These are phyloP conservation scores for Ilyonectria mors-panacis DNA, from an alignment of 2,329 filamentous ascomycete species.

Conservation along the genomic window DNA sequence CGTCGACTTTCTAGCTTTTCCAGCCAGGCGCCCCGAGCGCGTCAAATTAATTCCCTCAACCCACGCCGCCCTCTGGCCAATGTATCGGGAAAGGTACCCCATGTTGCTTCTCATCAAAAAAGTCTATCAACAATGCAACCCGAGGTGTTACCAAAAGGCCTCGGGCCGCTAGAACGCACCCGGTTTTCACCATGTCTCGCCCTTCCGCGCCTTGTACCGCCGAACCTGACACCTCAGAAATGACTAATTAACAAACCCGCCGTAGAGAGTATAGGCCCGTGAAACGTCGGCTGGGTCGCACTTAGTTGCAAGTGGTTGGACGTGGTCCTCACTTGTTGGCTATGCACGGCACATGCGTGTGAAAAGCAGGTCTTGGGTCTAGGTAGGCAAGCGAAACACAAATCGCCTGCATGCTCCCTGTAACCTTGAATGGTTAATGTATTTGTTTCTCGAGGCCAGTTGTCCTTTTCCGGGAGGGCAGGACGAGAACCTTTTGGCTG, in stretches of 20 bases:
- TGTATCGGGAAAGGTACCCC: conserved; percentile 11
- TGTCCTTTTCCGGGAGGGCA: conserved; percentile 16
- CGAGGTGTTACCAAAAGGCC: conserved; percentile 10
- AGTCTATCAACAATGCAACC: conserved; percentile 10
- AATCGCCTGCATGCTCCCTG: conserved; percentile 12
- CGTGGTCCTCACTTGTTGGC: conserved; percentile 13
- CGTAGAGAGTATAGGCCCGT: conserved; percentile 23
- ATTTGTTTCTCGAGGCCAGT: conserved; percentile 2
- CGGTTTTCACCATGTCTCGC: conserved; percentile 25
- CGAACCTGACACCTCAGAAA: conserved; percentile 27
- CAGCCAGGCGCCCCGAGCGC: conserved; percentile 11
- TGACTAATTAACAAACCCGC: conserved; percentile 17
- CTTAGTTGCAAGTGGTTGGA: conserved; percentile 36
- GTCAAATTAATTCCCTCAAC: conserved; percentile 27
- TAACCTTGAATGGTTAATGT: conserved; percentile 7
- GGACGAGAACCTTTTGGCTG: background rate
- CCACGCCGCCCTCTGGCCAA: conserved; percentile 3
- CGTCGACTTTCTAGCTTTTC: conserved; percentile 22
- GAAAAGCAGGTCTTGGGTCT: conserved; percentile 19
- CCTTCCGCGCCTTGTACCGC: conserved; percentile 17
- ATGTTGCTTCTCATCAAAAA: conserved; percentile 6
- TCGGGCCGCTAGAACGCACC: conserved; percentile 16
- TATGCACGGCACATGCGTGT: conserved; percentile 14
- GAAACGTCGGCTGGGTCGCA: conserved; percentile 40
- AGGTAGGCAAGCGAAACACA: background rate